A percentile compares a stretch with the other conserved stretches of the same genome.
Conservation (phyloP, 2,329 filamentous ascomycete species). For the Pseudocercospora fijiensis region DNA sequence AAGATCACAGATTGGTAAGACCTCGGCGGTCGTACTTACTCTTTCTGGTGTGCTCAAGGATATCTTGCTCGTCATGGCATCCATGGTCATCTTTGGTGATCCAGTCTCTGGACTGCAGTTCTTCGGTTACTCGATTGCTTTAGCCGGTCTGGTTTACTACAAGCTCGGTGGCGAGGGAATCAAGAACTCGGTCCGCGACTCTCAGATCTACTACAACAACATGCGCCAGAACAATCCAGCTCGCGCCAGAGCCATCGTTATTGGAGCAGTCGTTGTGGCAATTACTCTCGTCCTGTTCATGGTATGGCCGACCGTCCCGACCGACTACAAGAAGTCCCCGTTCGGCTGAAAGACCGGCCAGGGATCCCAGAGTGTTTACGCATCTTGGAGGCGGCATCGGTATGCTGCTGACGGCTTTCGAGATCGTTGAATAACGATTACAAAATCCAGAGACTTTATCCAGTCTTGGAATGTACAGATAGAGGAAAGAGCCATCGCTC, state of each 20-base stretch:
- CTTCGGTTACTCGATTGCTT: slow-evolving; percentile 79
- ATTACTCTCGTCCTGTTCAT: slow-evolving; percentile 64
- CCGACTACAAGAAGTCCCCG: slow-evolving; percentile 9
- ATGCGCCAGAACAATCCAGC: slow-evolving; percentile 75
- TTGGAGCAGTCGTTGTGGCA: slow-evolving; percentile 60
- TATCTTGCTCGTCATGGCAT: slow-evolving; percentile 75
- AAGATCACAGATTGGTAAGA: slow-evolving; percentile 71
- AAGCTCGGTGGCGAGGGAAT: slow-evolving; percentile 81
- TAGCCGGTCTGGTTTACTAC: slow-evolving; percentile 79
- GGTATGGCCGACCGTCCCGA: slow-evolving; percentile 15
- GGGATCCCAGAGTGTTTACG: background rate
- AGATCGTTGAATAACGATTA: background rate
- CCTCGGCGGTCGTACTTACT: slow-evolving; percentile 79
- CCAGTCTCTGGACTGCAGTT: slow-evolving; percentile 72
- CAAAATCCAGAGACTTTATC: background rate
- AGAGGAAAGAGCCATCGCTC: background rate
- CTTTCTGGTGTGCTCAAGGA: slow-evolving; percentile 87
- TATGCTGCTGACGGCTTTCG: background rate
- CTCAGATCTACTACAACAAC: slow-evolving; percentile 76
- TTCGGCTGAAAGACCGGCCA: slow-evolving; percentile 1
- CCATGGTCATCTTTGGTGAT: slow-evolving; percentile 79
- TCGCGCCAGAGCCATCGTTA: slow-evolving; percentile 72
- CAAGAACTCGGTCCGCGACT: slow-evolving; percentile 73
- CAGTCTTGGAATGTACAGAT: background rate
- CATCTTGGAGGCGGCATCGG: background rate